Evolutionary conservation across 2,329 filamentous ascomycete species (phyloP), one percentile per base, ranked within the genome.

Genomic region (Colletotrichum scovillei): DNA sequence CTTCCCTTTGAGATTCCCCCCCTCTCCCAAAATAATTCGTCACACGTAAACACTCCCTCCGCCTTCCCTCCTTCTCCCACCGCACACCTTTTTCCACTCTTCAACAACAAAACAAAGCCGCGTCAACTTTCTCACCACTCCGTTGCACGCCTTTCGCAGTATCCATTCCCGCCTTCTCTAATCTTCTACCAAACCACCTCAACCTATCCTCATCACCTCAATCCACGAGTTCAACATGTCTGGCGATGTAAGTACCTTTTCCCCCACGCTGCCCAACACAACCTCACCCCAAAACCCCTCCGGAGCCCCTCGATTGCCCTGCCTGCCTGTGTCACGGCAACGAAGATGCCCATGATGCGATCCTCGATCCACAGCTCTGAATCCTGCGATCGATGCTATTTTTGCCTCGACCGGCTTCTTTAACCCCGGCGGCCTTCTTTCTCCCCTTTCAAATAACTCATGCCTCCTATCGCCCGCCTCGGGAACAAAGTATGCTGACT

Each of bases 401-500:
- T n/a, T 60, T 28, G 14, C 28, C 28, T 30, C 52, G 1, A 6
- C 46, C 46, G n/a, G n/a, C 53, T 22, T 32, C 4, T 6, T 26
- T 14, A 5, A 19, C 9, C 24, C 35, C 35, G 53, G 58, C 49
- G 26, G 24, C 5, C 22, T 14, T 19, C 26, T 42, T 59, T 24
- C 63, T 32, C 42, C 26, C n/a, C 46, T 24, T 14, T 58, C 62
- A 74, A 74, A 74, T 70, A 49, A 35, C 63, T 59, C 63, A 69
- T 49, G 19, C 11, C 56, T 66, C 38, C 62, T 52, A 26, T 67
- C 56, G 5, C 53, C 30, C 46, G 35, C 59, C 19, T n/a, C 7
- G 52, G 66, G 62, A 60, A 49, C 62, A 71, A 74, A 57, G 42
- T 49, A 68, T 83, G 80, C 84, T 84, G 80, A 82, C 81, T 77